Evolutionary conservation across 257 asterid genomes (phyloP).

Genomic region (Scutellaria galericulata): DNA sequence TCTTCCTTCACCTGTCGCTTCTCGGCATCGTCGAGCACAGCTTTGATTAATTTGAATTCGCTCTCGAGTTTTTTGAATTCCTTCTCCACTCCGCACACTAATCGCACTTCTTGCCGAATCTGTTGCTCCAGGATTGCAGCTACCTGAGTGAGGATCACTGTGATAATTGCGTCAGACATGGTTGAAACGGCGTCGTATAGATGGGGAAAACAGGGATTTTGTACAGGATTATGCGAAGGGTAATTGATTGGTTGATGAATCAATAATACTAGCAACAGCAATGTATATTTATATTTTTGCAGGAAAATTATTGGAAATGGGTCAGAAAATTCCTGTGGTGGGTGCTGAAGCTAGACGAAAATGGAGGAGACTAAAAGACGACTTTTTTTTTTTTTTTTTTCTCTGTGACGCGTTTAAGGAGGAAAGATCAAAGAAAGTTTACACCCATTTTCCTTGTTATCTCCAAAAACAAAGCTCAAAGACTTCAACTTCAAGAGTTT

Average conservation of each 20-base stretch:
- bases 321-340: conserved; percentile 1
- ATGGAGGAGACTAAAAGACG: conserved; percentile 23
- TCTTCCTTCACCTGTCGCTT: conserved; percentile 56
- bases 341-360: background rate
- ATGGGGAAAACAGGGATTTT: background rate
- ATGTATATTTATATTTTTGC: background rate
- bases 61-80: conserved; percentile 50
- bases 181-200: background rate
- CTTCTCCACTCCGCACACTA: conserved; percentile 55
- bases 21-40: conserved; percentile 71
- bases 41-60: conserved; percentile 51
- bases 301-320: conserved; percentile 31
- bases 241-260: background rate
- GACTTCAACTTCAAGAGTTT: too few relatives aligned
- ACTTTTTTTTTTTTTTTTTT: background rate
- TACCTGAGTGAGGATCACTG: conserved; percentile 55
- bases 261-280: background rate
- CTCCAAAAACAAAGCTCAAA: too few relatives aligned
- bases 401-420: conserved; percentile 20
- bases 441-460: too few relatives aligned
- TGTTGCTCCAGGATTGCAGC: conserved; percentile 50
- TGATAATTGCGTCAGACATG: conserved; percentile 63
- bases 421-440: background rate
- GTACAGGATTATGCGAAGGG: conserved; percentile 4
- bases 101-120: conserved; percentile 44